phyloP scores from a whole-genome alignment of 805 yeast genomes.

The Candida sithepensis region DNA sequence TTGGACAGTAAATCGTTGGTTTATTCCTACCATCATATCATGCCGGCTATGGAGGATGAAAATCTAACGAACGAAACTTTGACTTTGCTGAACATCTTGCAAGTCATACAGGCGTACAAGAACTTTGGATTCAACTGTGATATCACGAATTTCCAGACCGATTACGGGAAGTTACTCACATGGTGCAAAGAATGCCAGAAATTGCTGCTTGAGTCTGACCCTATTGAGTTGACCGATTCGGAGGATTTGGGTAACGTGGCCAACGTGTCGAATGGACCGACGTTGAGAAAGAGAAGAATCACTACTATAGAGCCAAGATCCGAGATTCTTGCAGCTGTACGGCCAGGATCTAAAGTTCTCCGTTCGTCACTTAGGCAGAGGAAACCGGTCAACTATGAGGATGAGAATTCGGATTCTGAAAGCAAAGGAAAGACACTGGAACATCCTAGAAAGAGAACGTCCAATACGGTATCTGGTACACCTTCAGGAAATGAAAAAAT shows the following conservation, averaged over 20 bases:
- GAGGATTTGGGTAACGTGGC: not conserved
- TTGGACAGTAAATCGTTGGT: conserved; percentile 12
- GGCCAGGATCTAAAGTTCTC: not conserved
- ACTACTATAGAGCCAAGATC: not conserved
- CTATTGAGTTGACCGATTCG: not conserved
- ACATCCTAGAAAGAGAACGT: not conserved
- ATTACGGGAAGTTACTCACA: not conserved
- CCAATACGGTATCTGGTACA: not conserved
- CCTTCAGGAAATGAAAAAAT: not conserved
- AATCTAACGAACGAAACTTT: conserved; percentile 13
- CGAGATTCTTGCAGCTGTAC: not conserved
- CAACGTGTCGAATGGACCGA: not conserved
- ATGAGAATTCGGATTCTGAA: not conserved
- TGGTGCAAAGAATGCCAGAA: not conserved
- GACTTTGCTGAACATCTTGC: conserved; percentile 12
- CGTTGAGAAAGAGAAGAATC: not conserved
- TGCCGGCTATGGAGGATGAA: conserved; percentile 25
- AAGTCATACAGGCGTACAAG: conserved; percentile 20
- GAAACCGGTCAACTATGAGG: not conserved
- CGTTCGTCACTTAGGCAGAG: not conserved
- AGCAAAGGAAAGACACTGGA: not conserved
- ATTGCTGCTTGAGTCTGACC: not conserved
- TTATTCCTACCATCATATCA: conserved; percentile 14
- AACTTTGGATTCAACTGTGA: conserved; percentile 1
- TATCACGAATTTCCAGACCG: not conserved